Evolutionary conservation across 192 early-diverging fungal species (phyloP).

Genomic region (Gryganskiella cystojenkinii): DNA sequence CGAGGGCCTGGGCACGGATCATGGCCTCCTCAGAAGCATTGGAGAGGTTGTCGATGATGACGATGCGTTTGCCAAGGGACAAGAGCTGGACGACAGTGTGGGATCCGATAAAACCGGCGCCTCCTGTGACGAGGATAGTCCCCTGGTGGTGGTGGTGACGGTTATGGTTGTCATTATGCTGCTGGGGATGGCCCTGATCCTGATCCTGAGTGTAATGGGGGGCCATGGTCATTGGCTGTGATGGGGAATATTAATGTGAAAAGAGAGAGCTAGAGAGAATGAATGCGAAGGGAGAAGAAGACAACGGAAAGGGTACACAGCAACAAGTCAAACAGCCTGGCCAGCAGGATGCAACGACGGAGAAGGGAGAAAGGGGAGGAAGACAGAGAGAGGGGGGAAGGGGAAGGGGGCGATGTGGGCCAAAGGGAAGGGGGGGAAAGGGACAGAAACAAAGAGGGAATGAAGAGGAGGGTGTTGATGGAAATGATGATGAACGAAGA

Average conservation of each 20-base stretch:
- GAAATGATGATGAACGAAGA: neutral
- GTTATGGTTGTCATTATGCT: neutral
- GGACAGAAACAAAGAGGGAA: neutral
- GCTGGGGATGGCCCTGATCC: neutral
- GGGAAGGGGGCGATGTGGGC: neutral
- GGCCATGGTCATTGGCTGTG: neutral
- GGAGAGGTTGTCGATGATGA: conserved; percentile 90
- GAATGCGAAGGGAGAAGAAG: conserved; percentile 10
- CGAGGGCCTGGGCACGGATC: conserved; percentile 74
- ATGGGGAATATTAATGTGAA: too few species aligned
- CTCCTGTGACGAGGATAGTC: conserved; percentile 72
- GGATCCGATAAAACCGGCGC: conserved; percentile 93
- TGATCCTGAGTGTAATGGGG: neutral
- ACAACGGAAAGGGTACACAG: neutral
- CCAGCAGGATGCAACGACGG: conserved; percentile 35
- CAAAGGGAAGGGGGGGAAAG: neutral
- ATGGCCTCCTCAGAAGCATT: conserved; percentile 82
- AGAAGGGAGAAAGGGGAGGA: neutral
- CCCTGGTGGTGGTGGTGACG: conserved; percentile 19
- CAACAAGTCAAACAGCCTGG: too few species aligned
- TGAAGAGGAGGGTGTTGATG: conserved; percentile 1
- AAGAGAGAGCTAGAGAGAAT: too few species aligned
- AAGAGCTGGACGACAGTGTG: conserved; percentile 89
- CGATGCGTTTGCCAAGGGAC: conserved; percentile 75
- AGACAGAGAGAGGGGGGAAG: neutral